Evolutionary conservation across 345 rosid genomes (phyloP), one percentile per base, ranked within the genome.

Genomic region (Eucalyptus lansdowneana): DNA sequence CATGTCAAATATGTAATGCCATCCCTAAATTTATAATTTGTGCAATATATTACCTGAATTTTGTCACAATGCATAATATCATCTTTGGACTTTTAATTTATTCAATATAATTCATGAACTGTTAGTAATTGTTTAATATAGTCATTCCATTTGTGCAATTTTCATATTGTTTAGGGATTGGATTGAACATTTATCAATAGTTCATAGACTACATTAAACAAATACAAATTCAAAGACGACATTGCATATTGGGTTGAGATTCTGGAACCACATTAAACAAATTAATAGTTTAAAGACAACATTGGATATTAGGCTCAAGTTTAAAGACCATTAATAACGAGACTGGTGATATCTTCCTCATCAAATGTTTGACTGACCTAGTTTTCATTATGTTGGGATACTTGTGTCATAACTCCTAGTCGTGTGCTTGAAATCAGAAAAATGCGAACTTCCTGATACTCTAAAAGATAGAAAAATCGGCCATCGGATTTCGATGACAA

Each of bases 21-120:
- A 24, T 56, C 3, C 5, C 5, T 56, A 24, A 24, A 56, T 24
- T 56, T 56, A 1, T 56, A 56, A 56, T 56, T 21, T 22, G 14
- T 58, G 12, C 6, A 58, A 58, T 58, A 24, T 24, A 24, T 4
- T 9, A 24, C 65, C 0, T 58, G 2, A 22, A 58, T 12, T 58
- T 54, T 54, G 25, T 7, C 11, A 0, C 58, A 54, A 54, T 8
- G 11, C 0, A 25, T 2, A 54, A 2, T 54, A 15, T 21, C 2
- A 22, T 54, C 3, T 8, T 8, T 54, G 5, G 1, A 54, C 1
- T 54, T 54, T 21, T 54, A 54, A 21, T 21, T 21, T 22, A 0
- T 54, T 21, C 5, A 4, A 54, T 54, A 22, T 21, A 9, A 9
- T 19, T 3, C 10, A 21, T 54, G 11, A 54, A 8, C 0, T 25